These are phyloP conservation scores for Beauveria asiatica DNA, from an alignment of 2,329 filamentous ascomycete genomes.

Conservation along the genomic window DNA sequence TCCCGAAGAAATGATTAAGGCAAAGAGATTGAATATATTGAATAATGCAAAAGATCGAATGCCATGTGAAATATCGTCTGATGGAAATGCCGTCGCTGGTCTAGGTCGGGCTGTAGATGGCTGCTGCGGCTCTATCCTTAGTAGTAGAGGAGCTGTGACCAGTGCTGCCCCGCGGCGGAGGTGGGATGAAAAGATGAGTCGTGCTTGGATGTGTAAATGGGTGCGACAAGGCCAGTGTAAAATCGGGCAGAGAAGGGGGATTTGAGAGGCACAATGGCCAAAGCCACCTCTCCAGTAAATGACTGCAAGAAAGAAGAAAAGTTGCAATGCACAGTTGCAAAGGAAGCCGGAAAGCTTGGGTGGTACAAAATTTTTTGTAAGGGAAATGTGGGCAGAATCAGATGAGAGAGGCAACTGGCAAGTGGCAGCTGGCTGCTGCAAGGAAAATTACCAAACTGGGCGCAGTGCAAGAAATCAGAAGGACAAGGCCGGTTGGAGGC, in stretches of 20 bases:
- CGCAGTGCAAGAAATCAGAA: neutral
- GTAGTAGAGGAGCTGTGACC: neutral
- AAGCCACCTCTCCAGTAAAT: neutral
- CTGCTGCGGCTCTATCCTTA: neutral
- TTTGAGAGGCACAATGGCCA: neutral
- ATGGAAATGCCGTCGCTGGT: neutral
- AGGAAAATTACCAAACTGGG: slow-evolving; percentile 8
- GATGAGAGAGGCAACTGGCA: neutral
- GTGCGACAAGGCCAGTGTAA: neutral
- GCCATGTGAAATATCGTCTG: neutral
- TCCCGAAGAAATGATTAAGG: neutral
- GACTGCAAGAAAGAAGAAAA: neutral
- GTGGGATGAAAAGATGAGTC: neutral
- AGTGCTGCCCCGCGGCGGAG: slow-evolving; percentile 1
- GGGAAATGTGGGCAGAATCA: neutral
- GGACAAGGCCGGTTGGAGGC: no score
- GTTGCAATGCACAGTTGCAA: neutral
- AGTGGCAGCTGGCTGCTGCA: neutral
- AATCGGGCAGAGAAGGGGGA: neutral
- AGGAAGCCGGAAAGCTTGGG: neutral
- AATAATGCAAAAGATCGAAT: neutral
- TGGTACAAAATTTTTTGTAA: slow-evolving; percentile 3
- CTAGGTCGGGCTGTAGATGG: neutral
- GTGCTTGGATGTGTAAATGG: slow-evolving; percentile 2
- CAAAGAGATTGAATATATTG: neutral